phyloP scores from a whole-genome alignment of 2,329 filamentous ascomycete species.

The Cercospora sp. region DNA sequence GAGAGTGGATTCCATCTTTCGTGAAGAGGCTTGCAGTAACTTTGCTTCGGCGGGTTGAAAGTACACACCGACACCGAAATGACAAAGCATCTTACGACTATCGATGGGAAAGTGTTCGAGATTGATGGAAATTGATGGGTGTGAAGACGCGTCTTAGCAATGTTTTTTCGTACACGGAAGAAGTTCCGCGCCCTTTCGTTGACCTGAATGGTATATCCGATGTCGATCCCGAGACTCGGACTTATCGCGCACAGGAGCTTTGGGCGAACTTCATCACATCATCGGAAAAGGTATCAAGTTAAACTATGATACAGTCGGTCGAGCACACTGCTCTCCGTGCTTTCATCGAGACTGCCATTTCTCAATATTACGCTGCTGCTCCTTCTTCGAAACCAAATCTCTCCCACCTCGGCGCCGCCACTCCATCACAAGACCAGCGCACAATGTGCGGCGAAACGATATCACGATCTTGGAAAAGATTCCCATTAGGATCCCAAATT shows the following conservation, averaged over 20 bases:
- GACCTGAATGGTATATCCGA: not conserved
- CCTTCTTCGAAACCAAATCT: not conserved
- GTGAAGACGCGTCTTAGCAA: not conserved
- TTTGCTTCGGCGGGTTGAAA: not conserved
- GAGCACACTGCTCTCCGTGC: too few species aligned
- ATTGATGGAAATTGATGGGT: not conserved
- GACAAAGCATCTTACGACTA: not conserved
- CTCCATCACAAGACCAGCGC: slow-evolving; percentile 17
- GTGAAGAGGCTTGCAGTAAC: not conserved
- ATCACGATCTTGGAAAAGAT: not conserved
- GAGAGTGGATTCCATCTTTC: not conserved
- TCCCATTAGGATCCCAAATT: slow-evolving; percentile 14
- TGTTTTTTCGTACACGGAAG: not conserved
- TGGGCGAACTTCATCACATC: not conserved
- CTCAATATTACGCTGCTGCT: not conserved
- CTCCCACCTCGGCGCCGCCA: not conserved
- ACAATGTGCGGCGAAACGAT: slow-evolving; percentile 16
- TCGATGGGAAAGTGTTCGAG: not conserved
- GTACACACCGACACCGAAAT: not conserved
- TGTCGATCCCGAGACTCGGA: not conserved
- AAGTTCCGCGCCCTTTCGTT: not conserved
- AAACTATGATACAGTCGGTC: not conserved
- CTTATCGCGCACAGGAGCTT: not conserved
- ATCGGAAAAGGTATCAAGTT: not conserved
- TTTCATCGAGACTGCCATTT: too few species aligned